Percentiles rank a stretch among this genome's conserved stretches.
These are phyloP conservation scores for Rhodamnia argentea DNA, from an alignment of 345 rosid genomes.

Conservation along the genomic window DNA sequence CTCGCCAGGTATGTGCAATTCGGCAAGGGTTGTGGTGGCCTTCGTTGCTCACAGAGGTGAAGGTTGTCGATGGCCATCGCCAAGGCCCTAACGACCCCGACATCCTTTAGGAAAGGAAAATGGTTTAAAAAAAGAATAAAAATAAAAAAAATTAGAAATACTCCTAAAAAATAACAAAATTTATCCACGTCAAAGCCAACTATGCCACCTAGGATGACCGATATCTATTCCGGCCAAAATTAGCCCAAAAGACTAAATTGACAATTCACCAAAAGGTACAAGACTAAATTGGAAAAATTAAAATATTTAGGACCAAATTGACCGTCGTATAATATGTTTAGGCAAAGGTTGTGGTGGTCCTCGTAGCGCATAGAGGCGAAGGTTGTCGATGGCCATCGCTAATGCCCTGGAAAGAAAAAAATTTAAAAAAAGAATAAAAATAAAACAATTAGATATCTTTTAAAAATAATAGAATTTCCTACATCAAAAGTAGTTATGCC, in stretches of 20 bases:
- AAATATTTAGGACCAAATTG: no score
- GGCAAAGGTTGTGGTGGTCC: not conserved
- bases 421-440: not conserved
- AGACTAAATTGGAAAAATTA: no score
- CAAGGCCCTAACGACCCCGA: no score
- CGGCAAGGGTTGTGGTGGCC: no score
- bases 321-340: no score
- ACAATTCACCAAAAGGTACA: not conserved
- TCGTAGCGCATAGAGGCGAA: not conserved
- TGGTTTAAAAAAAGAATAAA: not conserved
- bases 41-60: no score
- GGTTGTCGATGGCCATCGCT: not conserved
- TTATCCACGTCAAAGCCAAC: not conserved
- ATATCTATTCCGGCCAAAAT: not conserved
- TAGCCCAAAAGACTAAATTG: not conserved
- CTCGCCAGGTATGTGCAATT: not conserved
- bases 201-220: fast-evolving
- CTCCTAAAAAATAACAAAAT: not conserved
- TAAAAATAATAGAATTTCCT: not conserved
- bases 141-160: not conserved
- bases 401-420: no score
- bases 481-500: fast-evolving
- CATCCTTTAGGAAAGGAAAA: no score
- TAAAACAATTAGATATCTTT: not conserved
- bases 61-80: not conserved